Evolutionary conservation across 176 grass and related monocot species (phyloP).

Genomic region (Poa annua): DNA sequence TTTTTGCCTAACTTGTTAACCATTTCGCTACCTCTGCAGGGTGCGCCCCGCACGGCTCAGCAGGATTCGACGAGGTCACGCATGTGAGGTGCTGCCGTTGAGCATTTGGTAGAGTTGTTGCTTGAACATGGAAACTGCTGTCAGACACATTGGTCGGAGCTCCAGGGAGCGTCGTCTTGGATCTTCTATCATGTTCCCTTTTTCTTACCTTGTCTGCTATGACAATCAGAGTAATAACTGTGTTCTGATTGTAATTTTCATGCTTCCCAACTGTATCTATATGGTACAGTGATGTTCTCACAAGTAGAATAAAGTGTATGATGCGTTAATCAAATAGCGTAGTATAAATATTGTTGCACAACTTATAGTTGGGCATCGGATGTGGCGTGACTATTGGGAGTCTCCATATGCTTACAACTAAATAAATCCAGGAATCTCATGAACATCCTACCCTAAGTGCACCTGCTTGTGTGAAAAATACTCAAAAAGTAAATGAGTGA

Average conservation of each 20-base stretch:
- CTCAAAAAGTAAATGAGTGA: not conserved
- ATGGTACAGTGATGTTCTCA: not conserved
- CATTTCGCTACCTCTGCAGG: conserved; percentile 40
- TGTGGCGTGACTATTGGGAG: not conserved
- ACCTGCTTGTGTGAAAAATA: not conserved
- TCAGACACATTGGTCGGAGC: not conserved
- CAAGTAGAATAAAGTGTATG: not conserved
- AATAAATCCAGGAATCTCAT: not conserved
- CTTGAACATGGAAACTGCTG: not conserved
- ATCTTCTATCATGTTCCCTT: not conserved
- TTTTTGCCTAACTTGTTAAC: not conserved
- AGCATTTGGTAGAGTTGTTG: not conserved
- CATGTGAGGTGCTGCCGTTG: conserved; percentile 34
- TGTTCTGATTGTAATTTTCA: not conserved
- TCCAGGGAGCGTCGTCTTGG: not conserved
- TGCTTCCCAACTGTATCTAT: not conserved
- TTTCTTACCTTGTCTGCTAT: not conserved
- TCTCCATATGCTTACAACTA: not conserved
- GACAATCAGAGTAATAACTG: conserved; percentile 36
- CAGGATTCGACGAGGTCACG: conserved; percentile 50
- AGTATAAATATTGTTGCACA: not conserved
- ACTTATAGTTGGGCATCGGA: not conserved
- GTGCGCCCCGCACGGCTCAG: conserved; percentile 22
- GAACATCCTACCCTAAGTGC: not conserved
- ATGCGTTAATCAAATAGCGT: not conserved